Evolutionary conservation across 1,139 yeast genomes (phyloP).

Genomic region (Diutina neorugosa): DNA sequence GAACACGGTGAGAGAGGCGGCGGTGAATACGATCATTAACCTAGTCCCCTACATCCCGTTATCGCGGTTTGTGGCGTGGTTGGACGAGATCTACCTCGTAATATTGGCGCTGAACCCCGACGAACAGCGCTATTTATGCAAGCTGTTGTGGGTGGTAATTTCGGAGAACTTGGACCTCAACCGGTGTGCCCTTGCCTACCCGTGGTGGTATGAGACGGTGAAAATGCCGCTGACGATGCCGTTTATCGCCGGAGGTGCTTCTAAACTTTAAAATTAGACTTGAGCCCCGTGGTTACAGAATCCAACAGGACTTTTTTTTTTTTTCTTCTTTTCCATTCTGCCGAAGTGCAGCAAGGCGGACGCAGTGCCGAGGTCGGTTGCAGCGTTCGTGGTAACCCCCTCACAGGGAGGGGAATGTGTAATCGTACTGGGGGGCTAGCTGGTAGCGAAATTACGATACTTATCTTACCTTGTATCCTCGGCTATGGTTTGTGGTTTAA

Average conservation of each 20-base stretch:
- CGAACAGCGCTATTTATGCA: constrained; percentile 18
- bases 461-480: too few relatives aligned
- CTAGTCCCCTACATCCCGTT: constrained; percentile 45
- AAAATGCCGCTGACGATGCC: background rate
- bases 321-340: background rate
- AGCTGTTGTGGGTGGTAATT: constrained; percentile 26
- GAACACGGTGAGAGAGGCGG: constrained; percentile 41
- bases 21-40: constrained; percentile 35
- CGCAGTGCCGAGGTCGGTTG: background rate
- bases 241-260: background rate
- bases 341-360: background rate
- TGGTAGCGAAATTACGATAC: background rate
- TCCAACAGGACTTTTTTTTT: background rate
- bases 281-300: background rate
- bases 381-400: background rate
- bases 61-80: constrained; percentile 32
- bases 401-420: background rate
- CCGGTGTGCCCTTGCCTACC: constrained; percentile 48
- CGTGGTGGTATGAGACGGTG: constrained; percentile 46
- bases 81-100: constrained; percentile 31
- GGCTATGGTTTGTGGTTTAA: too few relatives aligned
- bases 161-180: constrained; percentile 44
- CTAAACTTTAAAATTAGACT: background rate
- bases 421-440: background rate
- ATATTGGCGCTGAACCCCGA: constrained; percentile 21